Base-by-base conservation (phyloP, 495 filamentous ascomycete genomes). In the Coniosporium apollinis region DNA sequence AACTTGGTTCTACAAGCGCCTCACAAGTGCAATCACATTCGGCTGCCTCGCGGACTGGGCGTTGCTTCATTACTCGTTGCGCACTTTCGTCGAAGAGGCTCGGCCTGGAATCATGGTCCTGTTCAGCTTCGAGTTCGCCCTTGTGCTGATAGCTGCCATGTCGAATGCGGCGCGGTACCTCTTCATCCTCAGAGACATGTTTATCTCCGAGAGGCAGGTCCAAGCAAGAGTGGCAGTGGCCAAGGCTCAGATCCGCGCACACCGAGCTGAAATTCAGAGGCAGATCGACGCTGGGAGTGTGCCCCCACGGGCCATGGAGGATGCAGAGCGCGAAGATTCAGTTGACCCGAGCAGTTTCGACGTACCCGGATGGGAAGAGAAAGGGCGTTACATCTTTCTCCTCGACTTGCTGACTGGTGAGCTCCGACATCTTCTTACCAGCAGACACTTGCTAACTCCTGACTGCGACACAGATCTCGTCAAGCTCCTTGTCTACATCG, bases 91-190 rank as follows among this genome's bases (percentile, higher is more conserved):
- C 14, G 69, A 78, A 29, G 73, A 84, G 41, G 81, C 89, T 0
- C 72, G 81, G 14, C 85, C 89, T 0, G 85, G 89, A 36, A 94
- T 97, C 82, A 97, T 97, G 91, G 82, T 97, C 37, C 96, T 96
- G 85, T 97, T 97, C 50, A 75, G 85, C 13, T 96, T 97, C 47
- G 89, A 97, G 54, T 97, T 96, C 46, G 84, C 85, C 9, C 72
- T 97, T 39, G 57, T 96, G 39, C 62, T 72, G 3, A 74, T 91
- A 8, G 71, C 74, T 19, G 92, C 91, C 1, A 59, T 72, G 15
- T 87, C 86, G 18, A 94, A 83, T 5, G 59, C 69, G 13, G 61
- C 71, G 34, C 72, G 85, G 34, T 97, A 96, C 56, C 49, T 66
- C 19, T 63, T 97, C 18, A 79, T 78, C n/a, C 53, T 94, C 33